Conservation (phyloP, 2,329 filamentous ascomycete genomes). For the Arthroderma uncinatum region DNA sequence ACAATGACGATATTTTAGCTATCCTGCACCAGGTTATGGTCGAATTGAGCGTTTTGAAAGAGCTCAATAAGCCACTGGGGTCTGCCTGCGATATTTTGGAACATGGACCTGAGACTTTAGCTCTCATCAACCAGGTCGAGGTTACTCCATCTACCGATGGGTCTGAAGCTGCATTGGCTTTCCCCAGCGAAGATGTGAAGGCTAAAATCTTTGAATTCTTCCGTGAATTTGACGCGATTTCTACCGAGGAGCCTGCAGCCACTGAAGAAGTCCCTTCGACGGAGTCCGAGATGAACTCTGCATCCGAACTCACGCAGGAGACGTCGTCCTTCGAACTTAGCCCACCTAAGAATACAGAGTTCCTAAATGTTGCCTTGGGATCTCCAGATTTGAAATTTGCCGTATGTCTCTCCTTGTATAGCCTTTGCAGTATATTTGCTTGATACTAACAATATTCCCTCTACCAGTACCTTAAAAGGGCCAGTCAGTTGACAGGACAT, state of each 20-base stretch:
- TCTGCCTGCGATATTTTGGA: conserved; percentile 26
- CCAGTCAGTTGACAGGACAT: conserved; percentile 69
- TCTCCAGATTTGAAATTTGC: conserved; percentile 58
- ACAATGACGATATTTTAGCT: conserved; percentile 27
- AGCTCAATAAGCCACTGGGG: conserved; percentile 30
- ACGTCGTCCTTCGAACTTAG: conserved; percentile 2
- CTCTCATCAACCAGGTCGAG: conserved; percentile 25
- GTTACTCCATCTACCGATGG: conserved; percentile 19
- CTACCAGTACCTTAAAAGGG: conserved; percentile 62
- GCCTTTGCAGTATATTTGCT: not conserved
- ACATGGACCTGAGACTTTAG: conserved; percentile 23
- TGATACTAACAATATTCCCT: conserved; percentile 15
- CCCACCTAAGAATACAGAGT: conserved; percentile 37
- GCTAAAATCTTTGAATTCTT: conserved; percentile 27
- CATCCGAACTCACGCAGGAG: not conserved
- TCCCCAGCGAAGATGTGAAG: conserved; percentile 23
- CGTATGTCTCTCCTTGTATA: conserved; percentile 42
- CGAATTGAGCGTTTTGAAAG: conserved; percentile 43
- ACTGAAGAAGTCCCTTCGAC: conserved; percentile 1
- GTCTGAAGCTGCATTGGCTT: conserved; percentile 18
- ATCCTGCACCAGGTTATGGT: conserved; percentile 47
- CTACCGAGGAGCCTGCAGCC: conserved; percentile 5
- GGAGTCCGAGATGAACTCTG: not conserved
- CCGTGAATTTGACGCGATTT: conserved; percentile 18
- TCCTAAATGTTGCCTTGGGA: conserved; percentile 48